Evolutionary conservation across 306 rosid genomes (phyloP).

Genomic region (Echinosophora koreensis): DNA sequence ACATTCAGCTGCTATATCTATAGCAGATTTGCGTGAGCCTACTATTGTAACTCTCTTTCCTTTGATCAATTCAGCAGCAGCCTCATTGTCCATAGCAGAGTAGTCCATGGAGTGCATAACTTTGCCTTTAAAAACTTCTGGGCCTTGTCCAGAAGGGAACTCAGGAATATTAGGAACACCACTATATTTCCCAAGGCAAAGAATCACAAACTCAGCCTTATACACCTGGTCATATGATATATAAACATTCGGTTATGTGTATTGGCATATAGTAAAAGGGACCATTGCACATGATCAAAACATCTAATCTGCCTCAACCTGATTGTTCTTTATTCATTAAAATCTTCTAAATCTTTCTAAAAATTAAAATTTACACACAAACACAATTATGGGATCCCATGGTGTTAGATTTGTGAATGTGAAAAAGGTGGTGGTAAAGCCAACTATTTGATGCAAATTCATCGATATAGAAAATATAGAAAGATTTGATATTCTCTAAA

Average conservation of each 20-base stretch:
- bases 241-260: neutral
- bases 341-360: slow-evolving; percentile 2
- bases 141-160: slow-evolving; percentile 56
- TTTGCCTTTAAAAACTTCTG: slow-evolving; percentile 59
- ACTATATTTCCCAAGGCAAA: slow-evolving; percentile 63
- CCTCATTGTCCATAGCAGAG: slow-evolving; percentile 49
- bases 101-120: slow-evolving; percentile 71
- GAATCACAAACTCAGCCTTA: slow-evolving; percentile 63
- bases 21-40: slow-evolving; percentile 65
- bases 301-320: neutral
- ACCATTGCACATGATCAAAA: neutral
- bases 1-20: slow-evolving; percentile 66
- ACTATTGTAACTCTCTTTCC: slow-evolving; percentile 50
- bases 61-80: slow-evolving; percentile 54
- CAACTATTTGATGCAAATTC: no score
- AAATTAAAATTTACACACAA: neutral
- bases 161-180: slow-evolving; percentile 68
- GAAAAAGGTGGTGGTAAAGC: no score
- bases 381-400: no score
- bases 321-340: neutral
- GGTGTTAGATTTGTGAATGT: no score
- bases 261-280: neutral
- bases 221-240: slow-evolving; percentile 47
- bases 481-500: no score
- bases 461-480: no score